Evolutionary conservation across 805 yeast species (phyloP).

Genomic region (Scheffersomyces stipitis): DNA sequence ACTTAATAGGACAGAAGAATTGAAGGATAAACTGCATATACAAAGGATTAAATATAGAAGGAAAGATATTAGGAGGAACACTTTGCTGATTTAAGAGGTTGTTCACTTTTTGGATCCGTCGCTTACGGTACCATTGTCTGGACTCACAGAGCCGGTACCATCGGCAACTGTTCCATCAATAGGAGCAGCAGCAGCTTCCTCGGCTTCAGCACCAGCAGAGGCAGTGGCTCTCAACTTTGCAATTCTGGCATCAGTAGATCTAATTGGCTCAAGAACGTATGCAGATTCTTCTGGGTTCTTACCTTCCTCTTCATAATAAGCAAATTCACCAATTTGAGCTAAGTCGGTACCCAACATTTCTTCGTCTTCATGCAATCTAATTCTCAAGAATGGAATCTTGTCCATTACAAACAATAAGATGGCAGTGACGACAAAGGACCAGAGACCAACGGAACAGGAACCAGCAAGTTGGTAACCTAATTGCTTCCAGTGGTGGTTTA

Average conservation of each 20-base stretch:
- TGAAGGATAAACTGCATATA: not conserved
- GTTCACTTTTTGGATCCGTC: slow-evolving; percentile 13
- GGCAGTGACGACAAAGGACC: slow-evolving; percentile 75
- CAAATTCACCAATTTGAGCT: slow-evolving; percentile 88
- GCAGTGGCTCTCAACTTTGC: slow-evolving; percentile 31
- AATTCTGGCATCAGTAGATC: slow-evolving; percentile 51
- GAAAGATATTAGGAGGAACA: too few relatives aligned
- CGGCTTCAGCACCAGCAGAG: slow-evolving; percentile 3
- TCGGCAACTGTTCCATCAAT: slow-evolving; percentile 6
- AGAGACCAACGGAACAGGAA: slow-evolving; percentile 63
- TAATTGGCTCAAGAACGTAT: slow-evolving; percentile 75
- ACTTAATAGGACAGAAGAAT: slow-evolving; percentile 1
- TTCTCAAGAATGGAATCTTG: slow-evolving; percentile 73
- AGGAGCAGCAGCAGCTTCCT: slow-evolving; percentile 5
- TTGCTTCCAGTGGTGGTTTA: slow-evolving; percentile 78
- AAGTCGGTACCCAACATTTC: slow-evolving; percentile 88
- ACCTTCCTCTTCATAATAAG: slow-evolving; percentile 58
- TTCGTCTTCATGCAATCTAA: slow-evolving; percentile 82
- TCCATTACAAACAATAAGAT: slow-evolving; percentile 66
- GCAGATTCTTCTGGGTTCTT: slow-evolving; percentile 28
- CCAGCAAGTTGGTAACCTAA: slow-evolving; percentile 85
- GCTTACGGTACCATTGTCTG: slow-evolving; percentile 15
- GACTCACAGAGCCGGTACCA: slow-evolving; percentile 11
- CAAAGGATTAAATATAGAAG: not conserved
- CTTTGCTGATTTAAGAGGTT: too few relatives aligned